These are phyloP conservation scores for Aspergillus hiratsukae DNA, from an alignment of 2,329 filamentous ascomycete genomes.

Conservation along the genomic window DNA sequence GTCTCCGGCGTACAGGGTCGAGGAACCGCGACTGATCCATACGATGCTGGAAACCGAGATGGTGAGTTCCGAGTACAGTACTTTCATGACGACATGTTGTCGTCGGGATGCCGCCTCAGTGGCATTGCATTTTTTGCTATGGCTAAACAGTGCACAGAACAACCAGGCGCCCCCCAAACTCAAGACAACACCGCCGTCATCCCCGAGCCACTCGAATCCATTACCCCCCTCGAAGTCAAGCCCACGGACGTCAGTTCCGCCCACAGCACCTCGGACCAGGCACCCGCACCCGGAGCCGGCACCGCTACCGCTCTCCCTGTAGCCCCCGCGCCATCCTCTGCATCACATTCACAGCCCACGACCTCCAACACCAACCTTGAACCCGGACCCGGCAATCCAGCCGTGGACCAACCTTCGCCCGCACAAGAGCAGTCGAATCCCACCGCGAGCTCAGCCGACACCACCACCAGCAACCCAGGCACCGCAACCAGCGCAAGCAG, in stretches of 20 bases:
- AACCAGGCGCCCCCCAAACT: constrained; percentile 21
- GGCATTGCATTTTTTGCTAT: neutral
- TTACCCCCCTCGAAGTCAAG: constrained; percentile 7
- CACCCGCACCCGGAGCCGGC: neutral
- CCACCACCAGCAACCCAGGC: neutral
- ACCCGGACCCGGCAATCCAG: neutral
- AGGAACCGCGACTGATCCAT: constrained; percentile 66
- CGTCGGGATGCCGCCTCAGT: too few species aligned
- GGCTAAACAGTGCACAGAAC: constrained; percentile 15
- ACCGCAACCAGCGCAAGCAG: neutral
- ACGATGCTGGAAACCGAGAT: constrained; percentile 71
- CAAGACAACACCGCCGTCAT: constrained; percentile 20
- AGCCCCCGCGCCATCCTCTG: neutral
- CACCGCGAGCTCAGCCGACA: neutral
- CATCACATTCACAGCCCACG: neutral
- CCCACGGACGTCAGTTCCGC: constrained; percentile 2
- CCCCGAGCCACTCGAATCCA: constrained; percentile 9
- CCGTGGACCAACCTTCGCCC: neutral
- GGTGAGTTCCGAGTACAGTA: constrained; percentile 35
- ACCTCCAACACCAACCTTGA: neutral
- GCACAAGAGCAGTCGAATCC: constrained; percentile 1
- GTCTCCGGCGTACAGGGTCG: constrained; percentile 66
- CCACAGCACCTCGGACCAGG: constrained; percentile 6
- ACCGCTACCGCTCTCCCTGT: neutral
- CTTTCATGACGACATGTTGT: neutral